Base-by-base conservation (phyloP, 331 rosid species). In the Acacia concinna region DNA sequence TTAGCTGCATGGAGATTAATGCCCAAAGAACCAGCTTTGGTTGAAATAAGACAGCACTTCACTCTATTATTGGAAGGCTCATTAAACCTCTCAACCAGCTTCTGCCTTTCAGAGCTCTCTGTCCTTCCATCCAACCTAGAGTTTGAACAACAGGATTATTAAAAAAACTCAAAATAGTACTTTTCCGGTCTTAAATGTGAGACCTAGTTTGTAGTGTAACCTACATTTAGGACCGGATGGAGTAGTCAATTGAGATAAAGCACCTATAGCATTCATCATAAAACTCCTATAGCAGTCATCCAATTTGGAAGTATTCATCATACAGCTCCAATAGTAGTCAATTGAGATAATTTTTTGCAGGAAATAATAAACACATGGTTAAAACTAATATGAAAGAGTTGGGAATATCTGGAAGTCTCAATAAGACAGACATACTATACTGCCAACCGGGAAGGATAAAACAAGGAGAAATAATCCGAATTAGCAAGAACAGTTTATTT, bases 1-100 rank as follows among this genome's bases (percentile, higher is more conserved):
- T 95, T 95, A 73, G 99, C 99, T 77, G 99, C 92, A 89, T 95
- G 91, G 66, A 95, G 96, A 91, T 95, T 95, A 77, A 95, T 95
- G 75, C 98, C 99, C 81, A 95, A 84, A 44, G 99, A 91, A 82
- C 98, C 97, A 18, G 99, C 98, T 84, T 96, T 80, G 14, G 99
- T 95, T 62, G 99, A 95, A 82, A 95, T 95, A 83, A 95, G 78
- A 78, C 87, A 81, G 85, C 99, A 95, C 84, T 95, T 93, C 75
- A 95, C 99, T 81, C 99, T 89, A 88, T 82, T 84, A 84, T 95
- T 95, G 11, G n/a, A 37, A 72, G 99, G 96, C 73, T 92, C 96
- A 71, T 93, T 95, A 87, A 95, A 95, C 77, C 88, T 88, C 84
- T 92, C 99, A 34, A 95, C 99, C 84, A 95, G 81, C 86, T 74